phyloP scores from a whole-genome alignment of 2,329 filamentous ascomycete species.

The Hymenoscyphus occultus region DNA sequence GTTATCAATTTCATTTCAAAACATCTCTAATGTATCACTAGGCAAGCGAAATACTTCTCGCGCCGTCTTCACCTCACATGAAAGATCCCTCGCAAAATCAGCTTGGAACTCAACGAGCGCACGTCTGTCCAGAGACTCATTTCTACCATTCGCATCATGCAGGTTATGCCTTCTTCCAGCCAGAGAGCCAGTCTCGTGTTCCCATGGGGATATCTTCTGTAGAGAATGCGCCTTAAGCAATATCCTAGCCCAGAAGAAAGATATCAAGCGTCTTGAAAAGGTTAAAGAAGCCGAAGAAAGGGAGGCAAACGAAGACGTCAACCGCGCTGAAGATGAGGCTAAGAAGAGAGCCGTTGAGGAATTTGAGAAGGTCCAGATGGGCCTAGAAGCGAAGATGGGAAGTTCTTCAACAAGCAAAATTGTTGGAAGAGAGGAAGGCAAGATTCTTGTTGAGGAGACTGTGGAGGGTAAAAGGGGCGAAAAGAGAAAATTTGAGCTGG shows the following conservation, averaged over 20 bases:
- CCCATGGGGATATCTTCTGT: conserved; percentile 87
- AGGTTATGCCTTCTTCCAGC: conserved; percentile 81
- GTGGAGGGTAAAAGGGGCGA: conserved; percentile 40
- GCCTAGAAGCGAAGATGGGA: conserved; percentile 44
- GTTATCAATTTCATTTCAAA: not conserved
- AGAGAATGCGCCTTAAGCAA: conserved; percentile 90
- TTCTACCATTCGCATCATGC: conserved; percentile 87
- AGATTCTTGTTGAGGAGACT: conserved; percentile 41
- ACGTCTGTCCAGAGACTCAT: conserved; percentile 85
- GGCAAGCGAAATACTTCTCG: conserved; percentile 88
- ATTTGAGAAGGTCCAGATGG: conserved; percentile 83
- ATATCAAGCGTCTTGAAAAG: conserved; percentile 78
- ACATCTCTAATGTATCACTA: conserved; percentile 33
- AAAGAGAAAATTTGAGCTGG: conserved; percentile 77
- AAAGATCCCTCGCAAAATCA: conserved; percentile 76
- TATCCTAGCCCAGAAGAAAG: conserved; percentile 85
- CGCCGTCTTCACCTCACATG: conserved; percentile 90
- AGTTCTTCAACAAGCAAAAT: conserved; percentile 35
- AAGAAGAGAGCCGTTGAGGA: conserved; percentile 68
- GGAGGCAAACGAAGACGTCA: conserved; percentile 59
- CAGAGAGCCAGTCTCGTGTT: conserved; percentile 78
- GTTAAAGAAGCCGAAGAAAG: conserved; percentile 58
- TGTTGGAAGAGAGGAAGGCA: conserved; percentile 43
- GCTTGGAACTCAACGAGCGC: conserved; percentile 80
- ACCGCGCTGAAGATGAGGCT: conserved; percentile 65